Percentiles rank a stretch among this genome's conserved stretches.
Conservation (phyloP, 1,284 basidiomycete species). For the Ustilago lituana region DNA sequence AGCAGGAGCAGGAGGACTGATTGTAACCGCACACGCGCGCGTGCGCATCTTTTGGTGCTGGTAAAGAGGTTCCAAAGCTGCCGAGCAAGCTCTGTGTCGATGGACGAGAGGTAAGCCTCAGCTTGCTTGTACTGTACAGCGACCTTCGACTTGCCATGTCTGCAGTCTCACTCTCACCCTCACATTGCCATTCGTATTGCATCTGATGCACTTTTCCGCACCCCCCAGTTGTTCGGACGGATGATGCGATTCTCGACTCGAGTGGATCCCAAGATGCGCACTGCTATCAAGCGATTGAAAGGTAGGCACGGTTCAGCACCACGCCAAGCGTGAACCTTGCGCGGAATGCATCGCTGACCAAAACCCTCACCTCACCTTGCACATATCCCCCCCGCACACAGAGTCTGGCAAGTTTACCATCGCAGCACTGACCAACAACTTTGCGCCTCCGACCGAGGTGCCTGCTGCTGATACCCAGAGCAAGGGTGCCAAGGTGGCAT, state of each 20-base stretch:
- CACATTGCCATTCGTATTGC: no score
- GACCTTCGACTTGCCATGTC: no score
- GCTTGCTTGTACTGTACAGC: no score
- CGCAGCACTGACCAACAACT: conserved; percentile 68
- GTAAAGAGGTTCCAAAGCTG: conserved; percentile 54
- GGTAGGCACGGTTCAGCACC: conserved; percentile 27
- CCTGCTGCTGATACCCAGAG: conserved; percentile 9
- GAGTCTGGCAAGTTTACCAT: conserved; percentile 61
- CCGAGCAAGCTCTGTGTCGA: conserved; percentile 32
- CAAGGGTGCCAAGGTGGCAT: conserved; percentile 14
- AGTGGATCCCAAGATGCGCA: conserved; percentile 58
- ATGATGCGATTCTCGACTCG: conserved; percentile 66
- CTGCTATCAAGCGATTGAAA: conserved; percentile 53
- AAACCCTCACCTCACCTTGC: no score
- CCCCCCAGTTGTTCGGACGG: conserved; percentile 60
- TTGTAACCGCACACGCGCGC: no score
- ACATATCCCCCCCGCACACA: no score
- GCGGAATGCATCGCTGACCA: no score
- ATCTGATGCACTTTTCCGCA: no score
- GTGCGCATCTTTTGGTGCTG: background rate
- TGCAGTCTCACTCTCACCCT: no score
- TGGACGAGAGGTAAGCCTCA: conserved; percentile 50
- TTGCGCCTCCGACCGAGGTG: conserved; percentile 54
- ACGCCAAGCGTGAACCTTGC: no score
- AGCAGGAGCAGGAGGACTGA: no score